Percentiles rank a stretch among this genome's conserved stretches.
phyloP scores from a whole-genome alignment of 106 monocot species.

The Apostasia shenzhenica region DNA sequence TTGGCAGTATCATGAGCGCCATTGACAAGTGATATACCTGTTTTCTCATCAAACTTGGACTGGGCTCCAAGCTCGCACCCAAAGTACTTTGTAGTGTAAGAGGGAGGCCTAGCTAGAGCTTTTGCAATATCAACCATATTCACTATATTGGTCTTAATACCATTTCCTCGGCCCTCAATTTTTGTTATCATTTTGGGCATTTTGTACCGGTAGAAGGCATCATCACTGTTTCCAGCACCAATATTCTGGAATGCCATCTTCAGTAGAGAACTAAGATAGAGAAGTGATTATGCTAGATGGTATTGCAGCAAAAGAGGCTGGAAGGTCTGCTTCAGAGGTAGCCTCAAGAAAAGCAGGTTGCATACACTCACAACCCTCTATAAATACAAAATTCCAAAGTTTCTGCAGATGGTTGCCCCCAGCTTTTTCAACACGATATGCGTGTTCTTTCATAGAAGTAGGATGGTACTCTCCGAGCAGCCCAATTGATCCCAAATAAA shows the following conservation, averaged over 20 bases:
- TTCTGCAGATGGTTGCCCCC: neutral
- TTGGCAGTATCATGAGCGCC: conserved; percentile 80
- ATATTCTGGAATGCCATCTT: conserved; percentile 75
- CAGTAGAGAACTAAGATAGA: neutral
- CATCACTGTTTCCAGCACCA: conserved; percentile 74
- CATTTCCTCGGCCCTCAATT: conserved; percentile 84
- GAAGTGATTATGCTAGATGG: conserved; percentile 2
- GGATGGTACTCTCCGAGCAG: conserved; percentile 29
- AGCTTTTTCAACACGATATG: conserved; percentile 1
- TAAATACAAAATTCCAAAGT: neutral
- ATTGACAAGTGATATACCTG: conserved; percentile 60
- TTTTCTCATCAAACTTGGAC: conserved; percentile 77
- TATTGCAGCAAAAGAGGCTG: neutral
- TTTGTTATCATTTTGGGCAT: conserved; percentile 90
- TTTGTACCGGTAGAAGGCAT: conserved; percentile 88
- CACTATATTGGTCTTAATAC: conserved; percentile 81
- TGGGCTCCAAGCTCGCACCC: conserved; percentile 84
- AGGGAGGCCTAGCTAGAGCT: conserved; percentile 56
- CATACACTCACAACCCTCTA: conserved; percentile 12
- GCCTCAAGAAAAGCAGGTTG: conserved; percentile 7
- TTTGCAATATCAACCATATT: conserved; percentile 92
- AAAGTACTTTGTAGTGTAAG: conserved; percentile 81
- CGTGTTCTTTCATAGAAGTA: conserved; percentile 13
- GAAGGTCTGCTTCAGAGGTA: neutral
- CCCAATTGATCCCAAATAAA: conserved; percentile 27